A percentile compares a stretch with the other conserved stretches of the same genome.
Evolutionary conservation across 176 grass and related monocot species (phyloP).

Genomic region (Ananas comosus): DNA sequence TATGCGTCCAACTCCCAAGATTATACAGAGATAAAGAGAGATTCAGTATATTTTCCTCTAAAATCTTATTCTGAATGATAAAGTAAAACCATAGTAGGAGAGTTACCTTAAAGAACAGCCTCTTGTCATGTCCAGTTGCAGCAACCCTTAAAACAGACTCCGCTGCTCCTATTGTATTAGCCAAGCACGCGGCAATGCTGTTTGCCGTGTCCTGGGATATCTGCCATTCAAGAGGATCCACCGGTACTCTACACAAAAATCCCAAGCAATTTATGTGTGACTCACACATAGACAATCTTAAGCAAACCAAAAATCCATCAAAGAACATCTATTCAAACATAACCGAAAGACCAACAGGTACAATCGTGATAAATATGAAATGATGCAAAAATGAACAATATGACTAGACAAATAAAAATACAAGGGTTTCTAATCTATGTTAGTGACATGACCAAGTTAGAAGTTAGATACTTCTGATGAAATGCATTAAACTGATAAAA

Average conservation of each 20-base stretch:
- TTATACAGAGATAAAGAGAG: background rate
- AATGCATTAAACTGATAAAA: background rate
- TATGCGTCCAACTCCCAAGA: background rate
- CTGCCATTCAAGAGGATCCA: slow-evolving; percentile 97
- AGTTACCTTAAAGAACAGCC: slow-evolving; percentile 78
- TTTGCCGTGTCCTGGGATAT: slow-evolving; percentile 93
- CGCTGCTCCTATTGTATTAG: slow-evolving; percentile 82
- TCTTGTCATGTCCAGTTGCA: slow-evolving; percentile 90
- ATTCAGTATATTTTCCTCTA: background rate
- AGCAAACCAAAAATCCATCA: background rate
- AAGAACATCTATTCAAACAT: no score
- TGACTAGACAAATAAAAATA: no score
- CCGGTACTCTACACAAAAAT: slow-evolving; percentile 60
- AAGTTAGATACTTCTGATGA: background rate
- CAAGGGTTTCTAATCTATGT: no score
- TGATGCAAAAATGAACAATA: no score
- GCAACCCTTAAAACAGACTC: slow-evolving; percentile 90
- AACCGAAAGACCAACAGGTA: no score
- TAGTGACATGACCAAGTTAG: no score
- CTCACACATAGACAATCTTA: background rate
- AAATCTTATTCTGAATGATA: background rate
- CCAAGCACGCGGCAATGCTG: slow-evolving; percentile 77
- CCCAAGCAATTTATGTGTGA: slow-evolving; percentile 9
- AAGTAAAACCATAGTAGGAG: background rate
- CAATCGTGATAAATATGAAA: no score